Evolutionary conservation across 495 filamentous ascomycete genomes (phyloP), one percentile per base, ranked within the genome.

Genomic region (Ascobolus immersus): DNA sequence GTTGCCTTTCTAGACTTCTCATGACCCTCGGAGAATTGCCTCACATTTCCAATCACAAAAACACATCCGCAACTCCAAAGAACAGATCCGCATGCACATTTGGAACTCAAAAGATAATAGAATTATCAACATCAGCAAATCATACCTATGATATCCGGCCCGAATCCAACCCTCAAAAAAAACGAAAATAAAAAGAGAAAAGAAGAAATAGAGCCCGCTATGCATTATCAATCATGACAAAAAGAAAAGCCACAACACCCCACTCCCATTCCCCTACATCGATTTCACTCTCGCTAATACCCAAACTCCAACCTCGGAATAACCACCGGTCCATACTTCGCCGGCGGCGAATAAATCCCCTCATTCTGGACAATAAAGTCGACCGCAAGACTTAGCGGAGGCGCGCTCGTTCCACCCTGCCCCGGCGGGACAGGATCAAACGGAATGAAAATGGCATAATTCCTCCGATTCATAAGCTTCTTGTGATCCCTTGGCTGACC

Each of bases 291-390:
- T 13, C 24, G 4, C 33, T 33, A 48, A 29, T 40, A 40, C 33
- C 89, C 86, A 59, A 71, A 77, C 52, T 90, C 89, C 46, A 96
- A 54, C 57, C 70, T 77, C 33, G 89, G 89, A 47, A 96, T 70
- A 56, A 94, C 77, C 11, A 94, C 89, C 23, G 86, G 86, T 6
- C 86, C 86, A 53, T 93, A 96, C 58, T 96, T 96, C 32, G 79
- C 80, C 21, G 91, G 79, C 40, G 55, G 57, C 14, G 64, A 71
- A 48, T 69, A 78, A 1, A 62, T 62, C 2, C 79, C 73, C 41
- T 92, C 84, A 2, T 76, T 78, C 57, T 96, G 86, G 11, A 96
- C 86, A 58, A 96, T 84, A 47, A 93, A 96, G 50, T 96, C 86
- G 4, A 86, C 76, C 6, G 84, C 84, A 19, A 96, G 56, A 52